Conservation (phyloP, 192 early-diverging fungal species). For the Backusella mclennaniae region DNA sequence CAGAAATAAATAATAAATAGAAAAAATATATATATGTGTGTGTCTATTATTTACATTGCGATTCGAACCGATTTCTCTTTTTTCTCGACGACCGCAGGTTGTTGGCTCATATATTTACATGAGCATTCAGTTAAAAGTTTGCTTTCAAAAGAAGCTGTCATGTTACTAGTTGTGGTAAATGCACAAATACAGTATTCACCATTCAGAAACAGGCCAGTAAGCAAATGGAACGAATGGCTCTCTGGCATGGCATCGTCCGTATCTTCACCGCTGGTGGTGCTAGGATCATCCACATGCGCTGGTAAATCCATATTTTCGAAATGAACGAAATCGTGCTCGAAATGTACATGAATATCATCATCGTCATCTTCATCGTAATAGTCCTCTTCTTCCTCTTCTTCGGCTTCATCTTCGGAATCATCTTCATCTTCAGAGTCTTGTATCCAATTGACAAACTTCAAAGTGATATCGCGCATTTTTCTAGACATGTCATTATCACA, state of each 20-base stretch:
- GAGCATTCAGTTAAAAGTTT: not conserved
- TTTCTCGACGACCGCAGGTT: not conserved
- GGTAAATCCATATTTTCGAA: not conserved
- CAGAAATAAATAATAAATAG: not conserved
- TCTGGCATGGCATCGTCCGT: conserved; percentile 5
- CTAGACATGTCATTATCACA: conserved; percentile 26
- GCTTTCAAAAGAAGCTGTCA: not conserved
- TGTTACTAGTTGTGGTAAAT: not conserved
- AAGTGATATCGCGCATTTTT: conserved; percentile 21
- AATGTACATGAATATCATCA: not conserved
- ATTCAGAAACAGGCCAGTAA: not conserved
- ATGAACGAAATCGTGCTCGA: not conserved
- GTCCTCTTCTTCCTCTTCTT: not conserved
- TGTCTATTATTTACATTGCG: conserved; percentile 17
- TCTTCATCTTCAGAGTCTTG: conserved; percentile 30
- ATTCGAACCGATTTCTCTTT: conserved; percentile 21
- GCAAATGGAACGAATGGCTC: not conserved
- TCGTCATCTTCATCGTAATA: conserved; percentile 3
- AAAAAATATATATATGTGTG: not conserved
- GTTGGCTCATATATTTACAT: not conserved
- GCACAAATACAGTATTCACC: conserved; percentile 11
- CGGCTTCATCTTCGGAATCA: conserved; percentile 6
- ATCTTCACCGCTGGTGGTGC: not conserved
- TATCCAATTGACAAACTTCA: conserved; percentile 40
- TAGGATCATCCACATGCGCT: not conserved